Base-by-base conservation (phyloP, 2,329 filamentous ascomycete species). In the Dothiorella sarmentorum region DNA sequence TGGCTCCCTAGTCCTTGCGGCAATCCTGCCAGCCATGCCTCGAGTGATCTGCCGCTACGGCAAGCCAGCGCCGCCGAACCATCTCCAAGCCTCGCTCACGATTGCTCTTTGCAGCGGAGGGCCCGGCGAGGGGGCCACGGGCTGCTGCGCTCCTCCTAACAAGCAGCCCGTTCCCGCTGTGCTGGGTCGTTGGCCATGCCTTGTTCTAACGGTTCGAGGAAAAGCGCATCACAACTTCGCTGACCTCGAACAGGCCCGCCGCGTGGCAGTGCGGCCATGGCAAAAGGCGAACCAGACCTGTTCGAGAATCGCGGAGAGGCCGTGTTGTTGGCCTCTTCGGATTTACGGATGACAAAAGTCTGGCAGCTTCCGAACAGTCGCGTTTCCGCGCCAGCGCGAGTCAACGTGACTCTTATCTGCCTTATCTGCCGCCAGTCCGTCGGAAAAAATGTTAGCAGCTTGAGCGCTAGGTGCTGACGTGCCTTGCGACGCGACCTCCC, bases 31-130 rank as follows among this genome's bases (percentile, higher is more conserved):
- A 38, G 47, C 47, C 47, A 52, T 52, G 31, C 31, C 31, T 37
- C 31, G 31, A 52, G 31, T 52, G 49, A 53, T 53, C 49, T 53
- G 49, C 49, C 49, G 49, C 49, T 53, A 53, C 49, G 49, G 49
- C 35, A 53, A 53, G 49, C 49, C 49, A 53, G 49, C 49, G 49
- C 49, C 49, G 49, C 49, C 49, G 35, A 53, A 53, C 49, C 49
- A 53, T 24, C 33, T 53, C 49, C 33, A 53, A 18, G 49, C 49
- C 49, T 53, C 37, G 49, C 49, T 53, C 49, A 40, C 20, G 35
- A 53, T 24, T 53, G 49, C 49, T 26, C 35, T 53, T 38, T 53
- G 49, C 49, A 53, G 49, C 49, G 29, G 49, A 13, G 35, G 35
- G 45, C 31, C 45, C 45, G 45, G 11, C 11, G 31, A 53, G 33